Conservation (phyloP, 2,329 filamentous ascomycete species). For the Aspergillus sergii region DNA sequence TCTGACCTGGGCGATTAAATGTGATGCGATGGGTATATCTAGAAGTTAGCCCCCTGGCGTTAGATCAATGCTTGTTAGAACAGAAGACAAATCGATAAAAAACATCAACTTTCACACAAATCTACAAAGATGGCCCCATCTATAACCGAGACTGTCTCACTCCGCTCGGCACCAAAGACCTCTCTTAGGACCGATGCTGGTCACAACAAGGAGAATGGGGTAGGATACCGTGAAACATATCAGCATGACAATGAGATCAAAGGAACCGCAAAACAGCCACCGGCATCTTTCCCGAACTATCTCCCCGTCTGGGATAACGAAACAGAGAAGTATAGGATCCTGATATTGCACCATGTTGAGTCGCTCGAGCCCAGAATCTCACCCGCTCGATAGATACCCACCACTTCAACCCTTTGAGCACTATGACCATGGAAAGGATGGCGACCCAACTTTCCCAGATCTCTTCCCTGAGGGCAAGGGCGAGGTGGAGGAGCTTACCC, state of each 20-base stretch:
- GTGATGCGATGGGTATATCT: conserved; percentile 13
- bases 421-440: conserved; percentile 74
- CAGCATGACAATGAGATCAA: conserved; percentile 56
- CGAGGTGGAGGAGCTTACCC: conserved; percentile 65
- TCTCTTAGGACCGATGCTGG: conserved; percentile 34
- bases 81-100: neutral
- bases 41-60: neutral
- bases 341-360: neutral
- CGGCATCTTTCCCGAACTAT: conserved; percentile 70
- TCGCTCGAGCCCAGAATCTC: neutral
- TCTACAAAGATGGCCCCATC: conserved; percentile 37
- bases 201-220: conserved; percentile 41
- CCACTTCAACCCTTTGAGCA: conserved; percentile 72
- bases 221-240: conserved; percentile 34
- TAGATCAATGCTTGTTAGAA: neutral
- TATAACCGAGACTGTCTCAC: conserved; percentile 32
- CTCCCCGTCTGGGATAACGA: conserved; percentile 70
- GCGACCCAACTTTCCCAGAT: conserved; percentile 69
- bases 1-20: conserved; percentile 17
- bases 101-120: neutral
- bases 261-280: conserved; percentile 55
- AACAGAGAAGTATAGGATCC: conserved; percentile 36
- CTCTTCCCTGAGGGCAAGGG: conserved; percentile 56
- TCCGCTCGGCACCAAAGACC: conserved; percentile 28
- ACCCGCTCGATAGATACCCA: conserved; percentile 47